Evolutionary conservation across 2,329 filamentous ascomycete genomes (phyloP), one percentile per base, ranked within the genome.

Genomic region (Diaporthe sp.): DNA sequence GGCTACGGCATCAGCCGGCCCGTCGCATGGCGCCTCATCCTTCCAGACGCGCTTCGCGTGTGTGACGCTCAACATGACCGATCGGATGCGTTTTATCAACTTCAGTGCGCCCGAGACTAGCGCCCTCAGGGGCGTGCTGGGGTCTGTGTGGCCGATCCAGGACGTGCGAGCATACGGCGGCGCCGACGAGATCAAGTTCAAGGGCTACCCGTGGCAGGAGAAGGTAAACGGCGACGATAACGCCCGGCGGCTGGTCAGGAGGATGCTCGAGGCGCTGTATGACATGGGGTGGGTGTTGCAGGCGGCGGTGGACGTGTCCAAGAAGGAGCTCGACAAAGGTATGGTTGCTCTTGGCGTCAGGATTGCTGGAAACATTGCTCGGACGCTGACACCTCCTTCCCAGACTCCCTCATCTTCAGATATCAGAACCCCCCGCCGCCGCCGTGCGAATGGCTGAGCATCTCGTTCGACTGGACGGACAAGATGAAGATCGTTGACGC

Each of bases 351-450:
- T 31, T 1, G 60, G 37, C 3, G 2, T 3, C 20, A 7, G 25
- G 4, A 3, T 39, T 6, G 22, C 4, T 31, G 28, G n/a, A 34
- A 25, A 2, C 39, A 42, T 17, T 13, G 34, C 15, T 15, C 28
- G 4, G 31, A 42, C 15, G 34, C 65, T 55, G 31, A 70, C n/a
- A 8, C 34, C 1, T 4, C 34, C 20, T 25, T 28, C 8, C 17
- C 22, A 78, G 84, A 85, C 74, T 83, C 83, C 0, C 75, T 86
- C 20, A 72, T 86, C 25, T 85, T 86, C 74, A 78, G 84, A 3
- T 79, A 83, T 44, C 84, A 85, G 72, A 77, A 79, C 22, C 80
- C 80, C 1, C 76, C 81, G 0, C 85, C 84, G 0, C 81, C 82
- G 12, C 78, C 76, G 9, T 83, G 82, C 70, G 83, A 84, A 20